Evolutionary conservation across 73 alveolate species (phyloP).

Genomic region (Symbiodinium natans): DNA sequence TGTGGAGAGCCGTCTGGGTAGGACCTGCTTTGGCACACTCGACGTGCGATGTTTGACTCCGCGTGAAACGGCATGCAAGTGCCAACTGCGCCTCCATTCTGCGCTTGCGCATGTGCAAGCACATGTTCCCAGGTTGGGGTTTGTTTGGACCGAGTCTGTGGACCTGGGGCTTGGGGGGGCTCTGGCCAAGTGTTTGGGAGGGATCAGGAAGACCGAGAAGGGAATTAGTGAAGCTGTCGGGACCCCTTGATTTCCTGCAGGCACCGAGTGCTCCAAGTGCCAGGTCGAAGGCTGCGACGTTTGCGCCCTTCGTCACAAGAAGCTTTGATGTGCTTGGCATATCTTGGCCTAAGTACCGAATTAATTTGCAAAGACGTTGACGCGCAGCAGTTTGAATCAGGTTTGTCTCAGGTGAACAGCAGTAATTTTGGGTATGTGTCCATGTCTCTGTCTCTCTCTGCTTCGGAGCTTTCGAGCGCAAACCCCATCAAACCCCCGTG

Average conservation of each 20-base stretch:
- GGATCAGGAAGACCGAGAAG: background rate
- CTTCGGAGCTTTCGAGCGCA: too few species aligned
- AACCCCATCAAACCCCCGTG: too few species aligned
- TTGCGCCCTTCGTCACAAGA: background rate
- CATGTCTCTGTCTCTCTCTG: too few species aligned
- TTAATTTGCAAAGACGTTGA: too few species aligned
- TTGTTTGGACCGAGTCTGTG: too few species aligned
- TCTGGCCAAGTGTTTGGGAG: background rate
- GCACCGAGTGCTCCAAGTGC: constrained; percentile 77
- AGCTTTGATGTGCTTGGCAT: background rate
- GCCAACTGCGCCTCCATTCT: too few species aligned
- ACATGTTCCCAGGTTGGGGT: too few species aligned
- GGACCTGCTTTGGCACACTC: background rate
- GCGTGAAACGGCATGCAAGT: background rate
- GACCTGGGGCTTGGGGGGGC: background rate
- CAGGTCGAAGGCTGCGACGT: constrained; percentile 84
- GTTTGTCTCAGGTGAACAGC: too few species aligned
- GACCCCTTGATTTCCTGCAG: background rate
- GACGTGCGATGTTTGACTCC: background rate
- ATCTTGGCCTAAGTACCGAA: too few species aligned
- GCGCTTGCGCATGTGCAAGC: too few species aligned
- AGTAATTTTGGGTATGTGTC: too few species aligned
- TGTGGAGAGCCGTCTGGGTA: background rate
- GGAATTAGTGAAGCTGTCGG: background rate
- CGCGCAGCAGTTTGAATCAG: too few species aligned